Percentiles rank a stretch among this genome's conserved stretches.
Conservation (phyloP, 2,329 filamentous ascomycete genomes). For the Mariannaea elegans region DNA sequence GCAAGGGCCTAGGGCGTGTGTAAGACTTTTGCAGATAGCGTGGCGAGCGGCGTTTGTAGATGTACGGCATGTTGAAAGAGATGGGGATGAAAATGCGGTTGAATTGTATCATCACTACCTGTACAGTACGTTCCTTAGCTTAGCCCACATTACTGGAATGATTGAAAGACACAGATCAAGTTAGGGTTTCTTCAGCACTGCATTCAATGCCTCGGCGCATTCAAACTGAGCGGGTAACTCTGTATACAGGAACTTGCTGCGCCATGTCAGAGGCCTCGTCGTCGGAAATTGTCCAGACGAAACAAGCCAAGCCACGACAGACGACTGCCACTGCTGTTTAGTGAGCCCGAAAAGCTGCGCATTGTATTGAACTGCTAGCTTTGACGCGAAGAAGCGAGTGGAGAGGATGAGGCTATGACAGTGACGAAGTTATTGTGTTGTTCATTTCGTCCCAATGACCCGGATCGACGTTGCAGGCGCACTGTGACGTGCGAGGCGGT, state of each 20-base stretch:
- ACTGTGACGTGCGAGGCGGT: slow-evolving; percentile 11
- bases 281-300: slow-evolving; percentile 10
- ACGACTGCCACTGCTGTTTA: background rate
- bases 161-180: background rate
- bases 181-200: too few species aligned
- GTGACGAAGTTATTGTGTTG: background rate
- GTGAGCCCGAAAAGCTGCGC: background rate
- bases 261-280: slow-evolving; percentile 15
- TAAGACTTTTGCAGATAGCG: slow-evolving; percentile 14
- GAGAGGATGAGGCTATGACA: background rate
- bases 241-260: slow-evolving; percentile 6
- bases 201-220: background rate
- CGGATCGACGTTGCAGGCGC: slow-evolving; percentile 6
- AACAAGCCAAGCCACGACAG: slow-evolving; percentile 1
- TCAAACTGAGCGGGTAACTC: background rate
- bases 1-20: slow-evolving; percentile 20
- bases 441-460: background rate
- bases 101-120: slow-evolving; percentile 3
- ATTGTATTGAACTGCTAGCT: background rate
- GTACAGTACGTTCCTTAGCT: slow-evolving; percentile 9
- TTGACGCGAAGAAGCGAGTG: background rate
- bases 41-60: background rate
- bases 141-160: background rate
- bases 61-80: background rate
- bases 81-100: slow-evolving; percentile 6